phyloP scores from a whole-genome alignment of 352 stramenopile species.

The Globisporangium paroecandrum region DNA sequence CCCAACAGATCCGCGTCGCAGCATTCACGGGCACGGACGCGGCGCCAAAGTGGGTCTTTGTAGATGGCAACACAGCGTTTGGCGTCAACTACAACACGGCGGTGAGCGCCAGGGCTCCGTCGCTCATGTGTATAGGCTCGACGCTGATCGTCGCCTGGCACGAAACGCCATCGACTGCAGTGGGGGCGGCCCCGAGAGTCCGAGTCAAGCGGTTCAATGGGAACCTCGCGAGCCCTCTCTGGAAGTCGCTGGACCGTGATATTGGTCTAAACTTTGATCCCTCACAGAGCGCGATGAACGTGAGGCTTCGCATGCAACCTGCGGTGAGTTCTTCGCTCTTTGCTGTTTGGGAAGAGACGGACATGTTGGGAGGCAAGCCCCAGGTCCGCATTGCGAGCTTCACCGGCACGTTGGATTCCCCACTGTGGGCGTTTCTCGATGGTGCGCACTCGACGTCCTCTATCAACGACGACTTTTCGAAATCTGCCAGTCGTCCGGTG shows the following conservation, averaged over 20 bases:
- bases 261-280: conserved; percentile 46
- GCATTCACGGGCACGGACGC: conserved; percentile 37
- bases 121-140: conserved; percentile 35
- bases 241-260: conserved; percentile 31
- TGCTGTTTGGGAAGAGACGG: conserved; percentile 53
- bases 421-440: conserved; percentile 44
- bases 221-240: conserved; percentile 30
- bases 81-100: conserved; percentile 41
- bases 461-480: conserved; percentile 38
- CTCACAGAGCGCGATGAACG: conserved; percentile 37
- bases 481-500: conserved; percentile 27
- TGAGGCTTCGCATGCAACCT: conserved; percentile 24
- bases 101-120: conserved; percentile 27
- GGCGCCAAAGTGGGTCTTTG: conserved; percentile 40
- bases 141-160: conserved; percentile 55
- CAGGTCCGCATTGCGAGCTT: conserved; percentile 49
- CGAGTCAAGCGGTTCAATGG: conserved; percentile 44
- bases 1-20: conserved; percentile 50
- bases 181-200: conserved; percentile 17
- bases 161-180: conserved; percentile 20
- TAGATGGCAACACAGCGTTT: conserved; percentile 41
- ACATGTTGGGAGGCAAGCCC: conserved; percentile 17
- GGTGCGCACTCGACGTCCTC: conserved; percentile 27
- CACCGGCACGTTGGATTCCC: neutral
- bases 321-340: conserved; percentile 38